A percentile compares a stretch with the other conserved stretches of the same genome.
These are phyloP conservation scores for Botrytis pseudocinerea DNA, from an alignment of 2,329 filamentous ascomycete species.

Conservation along the genomic window DNA sequence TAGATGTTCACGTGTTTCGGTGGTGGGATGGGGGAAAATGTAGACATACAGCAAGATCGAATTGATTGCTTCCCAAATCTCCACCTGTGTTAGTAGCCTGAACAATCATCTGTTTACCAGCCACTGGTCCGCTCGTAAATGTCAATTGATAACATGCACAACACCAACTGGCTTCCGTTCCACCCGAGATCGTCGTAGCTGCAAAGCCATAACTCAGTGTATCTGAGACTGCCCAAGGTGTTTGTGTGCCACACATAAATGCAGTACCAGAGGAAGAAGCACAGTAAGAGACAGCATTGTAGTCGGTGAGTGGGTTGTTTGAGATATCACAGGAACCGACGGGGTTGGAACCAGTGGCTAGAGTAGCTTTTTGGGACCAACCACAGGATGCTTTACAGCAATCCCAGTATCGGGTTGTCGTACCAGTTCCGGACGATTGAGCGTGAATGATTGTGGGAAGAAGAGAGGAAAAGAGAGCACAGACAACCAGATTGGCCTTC, in stretches of 20 bases:
- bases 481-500: neutral
- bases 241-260: conserved; percentile 61
- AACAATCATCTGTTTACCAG: conserved; percentile 63
- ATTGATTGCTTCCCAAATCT: conserved; percentile 58
- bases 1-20: neutral
- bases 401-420: conserved; percentile 56
- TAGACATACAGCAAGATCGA: conserved; percentile 49
- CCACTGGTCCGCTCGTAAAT: conserved; percentile 51
- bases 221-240: conserved; percentile 61
- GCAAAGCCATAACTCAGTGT: conserved; percentile 64
- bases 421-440: conserved; percentile 32
- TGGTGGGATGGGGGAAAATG: neutral
- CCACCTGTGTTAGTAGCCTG: conserved; percentile 64
- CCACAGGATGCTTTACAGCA: conserved; percentile 71
- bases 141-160: conserved; percentile 61
- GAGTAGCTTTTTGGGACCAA: conserved; percentile 59
- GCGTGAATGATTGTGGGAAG: conserved; percentile 29
- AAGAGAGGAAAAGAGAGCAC: conserved; percentile 28
- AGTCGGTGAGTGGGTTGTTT: conserved; percentile 55
- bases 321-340: conserved; percentile 43
- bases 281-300: conserved; percentile 54
- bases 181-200: conserved; percentile 56
- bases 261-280: conserved; percentile 51
- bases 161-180: conserved; percentile 62
- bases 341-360: conserved; percentile 37